Evolutionary conservation across 371 early-diverging fungal species (phyloP).

Genomic region (Actinomucor elegans): DNA sequence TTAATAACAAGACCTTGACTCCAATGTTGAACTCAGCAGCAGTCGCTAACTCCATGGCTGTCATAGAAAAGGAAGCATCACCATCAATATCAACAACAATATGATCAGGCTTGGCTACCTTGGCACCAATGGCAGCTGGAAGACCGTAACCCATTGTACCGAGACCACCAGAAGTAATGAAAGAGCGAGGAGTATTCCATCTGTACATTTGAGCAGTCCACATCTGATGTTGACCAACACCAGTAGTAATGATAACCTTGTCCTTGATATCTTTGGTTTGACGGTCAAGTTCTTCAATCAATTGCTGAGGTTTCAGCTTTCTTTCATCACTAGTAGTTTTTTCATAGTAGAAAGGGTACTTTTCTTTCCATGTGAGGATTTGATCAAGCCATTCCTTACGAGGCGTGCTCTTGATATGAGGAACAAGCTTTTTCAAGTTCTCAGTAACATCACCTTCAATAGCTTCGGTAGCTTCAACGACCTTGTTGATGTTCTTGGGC

Average conservation of each 20-base stretch:
- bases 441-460: conserved; percentile 94
- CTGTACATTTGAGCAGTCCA: conserved; percentile 89
- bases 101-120: conserved; percentile 90
- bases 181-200: conserved; percentile 87
- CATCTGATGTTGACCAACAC: conserved; percentile 99
- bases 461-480: conserved; percentile 85
- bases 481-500: conserved; percentile 99
- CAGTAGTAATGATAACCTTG: conserved; percentile 92
- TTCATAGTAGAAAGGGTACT: conserved; percentile 88
- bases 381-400: conserved; percentile 84
- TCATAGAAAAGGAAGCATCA: conserved; percentile 97
- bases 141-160: conserved; percentile 98
- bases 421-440: conserved; percentile 79
- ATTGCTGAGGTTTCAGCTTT: conserved; percentile 87
- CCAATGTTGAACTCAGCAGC: conserved; percentile 95
- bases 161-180: conserved; percentile 94
- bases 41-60: conserved; percentile 95
- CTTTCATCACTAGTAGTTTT: conserved; percentile 35
- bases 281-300: conserved; percentile 87
- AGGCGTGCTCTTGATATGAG: conserved; percentile 66
- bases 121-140: conserved; percentile 94
- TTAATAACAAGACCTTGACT: conserved; percentile 92
- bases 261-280: conserved; percentile 83
- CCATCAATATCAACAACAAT: conserved; percentile 97
- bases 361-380: conserved; percentile 82